A percentile compares a stretch with the other conserved stretches of the same genome.
phyloP scores from a whole-genome alignment of 176 grass and related monocot species.

The Thinopyrum elongatum region DNA sequence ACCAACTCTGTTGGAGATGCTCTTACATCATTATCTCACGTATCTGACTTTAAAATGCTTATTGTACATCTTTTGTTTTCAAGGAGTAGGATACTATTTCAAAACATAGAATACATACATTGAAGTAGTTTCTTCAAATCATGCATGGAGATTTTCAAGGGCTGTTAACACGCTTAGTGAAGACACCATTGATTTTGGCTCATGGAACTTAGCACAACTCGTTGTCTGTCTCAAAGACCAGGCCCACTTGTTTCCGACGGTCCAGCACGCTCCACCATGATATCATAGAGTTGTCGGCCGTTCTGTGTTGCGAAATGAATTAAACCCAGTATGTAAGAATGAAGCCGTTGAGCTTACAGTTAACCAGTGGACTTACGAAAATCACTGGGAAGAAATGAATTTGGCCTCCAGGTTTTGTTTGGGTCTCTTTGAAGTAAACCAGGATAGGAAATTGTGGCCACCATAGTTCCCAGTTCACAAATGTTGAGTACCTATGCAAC shows the following conservation, averaged over 20 bases:
- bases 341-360: neutral
- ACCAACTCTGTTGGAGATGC: neutral
- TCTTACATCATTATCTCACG: neutral
- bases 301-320: conserved; percentile 41
- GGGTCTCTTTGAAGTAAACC: conserved; percentile 96
- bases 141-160: neutral
- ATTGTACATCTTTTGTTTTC: neutral
- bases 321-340: neutral
- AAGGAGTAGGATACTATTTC: neutral
- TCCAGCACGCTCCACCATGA: conserved; percentile 83
- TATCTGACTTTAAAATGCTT: neutral
- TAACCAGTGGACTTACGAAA: conserved; percentile 56
- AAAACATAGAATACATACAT: neutral
- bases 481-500: conserved; percentile 67
- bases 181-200: neutral
- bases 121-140: neutral
- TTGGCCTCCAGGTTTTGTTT: conserved; percentile 87
- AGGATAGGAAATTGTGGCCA: conserved; percentile 80
- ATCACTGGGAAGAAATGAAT: conserved; percentile 97
- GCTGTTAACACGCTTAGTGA: too few relatives aligned
- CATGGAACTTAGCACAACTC: neutral
- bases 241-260: conserved; percentile 75
- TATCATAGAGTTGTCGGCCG: conserved; percentile 77
- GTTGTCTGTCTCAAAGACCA: neutral
- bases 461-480: conserved; percentile 95